Conservation (phyloP, 2,329 filamentous ascomycete genomes). For the Colletotrichum euphorbiae region DNA sequence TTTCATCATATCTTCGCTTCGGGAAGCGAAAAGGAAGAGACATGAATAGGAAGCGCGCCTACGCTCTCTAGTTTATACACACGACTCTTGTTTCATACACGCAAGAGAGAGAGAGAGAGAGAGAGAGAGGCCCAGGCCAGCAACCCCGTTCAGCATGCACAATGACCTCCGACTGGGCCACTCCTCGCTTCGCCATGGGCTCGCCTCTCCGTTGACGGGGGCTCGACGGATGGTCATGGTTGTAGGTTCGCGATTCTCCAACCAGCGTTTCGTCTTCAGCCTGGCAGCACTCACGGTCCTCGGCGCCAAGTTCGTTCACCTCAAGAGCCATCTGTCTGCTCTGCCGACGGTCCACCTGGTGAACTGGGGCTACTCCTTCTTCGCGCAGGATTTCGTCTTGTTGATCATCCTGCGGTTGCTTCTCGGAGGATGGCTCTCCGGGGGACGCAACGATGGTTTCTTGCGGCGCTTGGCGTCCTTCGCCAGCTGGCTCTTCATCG, state of each 20-base stretch:
- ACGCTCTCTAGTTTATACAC: too few species aligned
- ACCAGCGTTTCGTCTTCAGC: constrained; percentile 46
- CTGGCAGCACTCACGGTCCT: constrained; percentile 47
- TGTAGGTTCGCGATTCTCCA: constrained; percentile 38
- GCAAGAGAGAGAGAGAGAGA: background rate
- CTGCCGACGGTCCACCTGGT: constrained; percentile 47
- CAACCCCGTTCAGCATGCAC: background rate
- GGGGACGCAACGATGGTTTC: constrained; percentile 9
- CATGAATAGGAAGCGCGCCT: too few species aligned
- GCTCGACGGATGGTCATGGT: background rate
- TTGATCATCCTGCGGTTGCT: constrained; percentile 49
- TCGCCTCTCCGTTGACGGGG: background rate
- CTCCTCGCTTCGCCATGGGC: background rate
- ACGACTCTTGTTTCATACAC: background rate
- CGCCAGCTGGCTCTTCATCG: constrained; percentile 30
- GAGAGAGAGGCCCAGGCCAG: background rate
- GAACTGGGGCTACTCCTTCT: constrained; percentile 50
- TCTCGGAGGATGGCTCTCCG: constrained; percentile 44
- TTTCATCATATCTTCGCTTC: too few species aligned
- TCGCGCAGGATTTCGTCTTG: constrained; percentile 49
- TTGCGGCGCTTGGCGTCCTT: constrained; percentile 7
- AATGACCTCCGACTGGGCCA: background rate
- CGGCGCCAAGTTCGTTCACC: constrained; percentile 48
- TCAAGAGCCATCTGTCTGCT: constrained; percentile 48
- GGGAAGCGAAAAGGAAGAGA: too few species aligned